These are phyloP conservation scores for Heterobasidion annosum DNA, from an alignment of 1,284 basidiomycete genomes.

Conservation along the genomic window DNA sequence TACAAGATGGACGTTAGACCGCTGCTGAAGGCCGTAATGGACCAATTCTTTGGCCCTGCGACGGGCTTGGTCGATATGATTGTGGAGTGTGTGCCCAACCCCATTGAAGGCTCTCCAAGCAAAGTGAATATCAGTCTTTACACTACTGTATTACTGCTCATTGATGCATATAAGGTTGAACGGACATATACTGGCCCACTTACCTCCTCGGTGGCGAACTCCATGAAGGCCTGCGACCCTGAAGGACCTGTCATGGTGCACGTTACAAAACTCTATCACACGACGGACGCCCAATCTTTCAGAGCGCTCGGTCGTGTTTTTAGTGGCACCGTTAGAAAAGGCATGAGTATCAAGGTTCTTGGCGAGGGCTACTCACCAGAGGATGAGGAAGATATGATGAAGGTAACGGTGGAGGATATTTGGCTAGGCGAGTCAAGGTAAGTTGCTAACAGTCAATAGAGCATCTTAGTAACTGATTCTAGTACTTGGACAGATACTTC, in stretches of 20 bases:
- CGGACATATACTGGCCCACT: slow-evolving; percentile 83
- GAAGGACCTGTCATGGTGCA: slow-evolving; percentile 90
- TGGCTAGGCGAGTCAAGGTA: slow-evolving; percentile 89
- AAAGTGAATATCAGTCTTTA: slow-evolving; percentile 46
- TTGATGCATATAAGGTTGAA: slow-evolving; percentile 44
- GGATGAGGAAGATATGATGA: slow-evolving; percentile 97
- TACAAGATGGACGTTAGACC: slow-evolving; percentile 99
- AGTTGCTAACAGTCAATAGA: slow-evolving; percentile 10
- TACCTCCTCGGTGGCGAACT: slow-evolving; percentile 65
- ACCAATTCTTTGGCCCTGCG: slow-evolving; percentile 92
- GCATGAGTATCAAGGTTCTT: slow-evolving; percentile 87
- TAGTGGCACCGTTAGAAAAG: slow-evolving; percentile 83
- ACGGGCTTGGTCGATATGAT: slow-evolving; percentile 92
- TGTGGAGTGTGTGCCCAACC: slow-evolving; percentile 83
- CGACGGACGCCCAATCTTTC: slow-evolving; percentile 93
- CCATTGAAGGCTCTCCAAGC: slow-evolving; percentile 53
- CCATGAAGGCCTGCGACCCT: slow-evolving; percentile 80
- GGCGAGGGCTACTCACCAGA: slow-evolving; percentile 96
- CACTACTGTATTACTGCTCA: not conserved
- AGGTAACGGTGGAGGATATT: slow-evolving; percentile 78
- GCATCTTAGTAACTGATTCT: slow-evolving; percentile 2
- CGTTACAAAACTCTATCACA: slow-evolving; percentile 90
- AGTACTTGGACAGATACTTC: slow-evolving; percentile 56
- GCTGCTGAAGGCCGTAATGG: slow-evolving; percentile 85
- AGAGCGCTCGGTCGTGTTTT: slow-evolving; percentile 92